Base-by-base conservation (phyloP, 2,329 filamentous ascomycete species). In the Corinectria fuckeliana region DNA sequence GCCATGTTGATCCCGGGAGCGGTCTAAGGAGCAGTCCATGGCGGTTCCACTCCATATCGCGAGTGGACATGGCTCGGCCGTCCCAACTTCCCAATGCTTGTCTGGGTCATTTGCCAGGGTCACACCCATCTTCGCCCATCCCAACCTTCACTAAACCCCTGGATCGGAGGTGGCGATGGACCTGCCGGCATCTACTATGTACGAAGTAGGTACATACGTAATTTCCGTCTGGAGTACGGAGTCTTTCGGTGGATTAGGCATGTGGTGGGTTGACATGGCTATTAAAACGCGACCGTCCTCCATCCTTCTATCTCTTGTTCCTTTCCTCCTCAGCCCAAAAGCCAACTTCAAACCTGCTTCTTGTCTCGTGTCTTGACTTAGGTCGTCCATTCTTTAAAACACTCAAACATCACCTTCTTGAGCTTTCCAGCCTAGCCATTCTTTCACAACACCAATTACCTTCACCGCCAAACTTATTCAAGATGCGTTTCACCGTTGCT, bases 401-500 rank as follows among this genome's bases (percentile, higher is more conserved):
- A 64, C 61, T 72, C 65, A 68, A 64, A 60, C 54, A 63, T 16
- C 16, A 34, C 58, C 60, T 55, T 62, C 64, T 72, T 71, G 62
- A 69, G 70, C 70, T 64, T 62, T 28, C 39, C 51, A 60, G 68
- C 63, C 68, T 69, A 70, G 56, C 47, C 67, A 64, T 57, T 70
- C 68, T 66, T 69, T 68, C 57, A 64, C 68, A 56, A 64, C 45
- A 49, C 59, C 50, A 20, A 50, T 61, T 58, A 70, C 68, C 71
- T 69, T 72, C 71, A 49, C 67, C 65, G 64, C 64, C 56, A 68
- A 72, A 72, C 75, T 42, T 25, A 65, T 69, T 80, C 85, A 88
- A 87, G 72, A 88, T 88, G 85, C 83, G 83, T 85, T 87, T 86
- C 83, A 72, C 82, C 70, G 69, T 80, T 73, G 78, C 81, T 71